These are phyloP conservation scores for Eremothecium coryli DNA, from an alignment of 1,139 yeast genomes.

Conservation along the genomic window DNA sequence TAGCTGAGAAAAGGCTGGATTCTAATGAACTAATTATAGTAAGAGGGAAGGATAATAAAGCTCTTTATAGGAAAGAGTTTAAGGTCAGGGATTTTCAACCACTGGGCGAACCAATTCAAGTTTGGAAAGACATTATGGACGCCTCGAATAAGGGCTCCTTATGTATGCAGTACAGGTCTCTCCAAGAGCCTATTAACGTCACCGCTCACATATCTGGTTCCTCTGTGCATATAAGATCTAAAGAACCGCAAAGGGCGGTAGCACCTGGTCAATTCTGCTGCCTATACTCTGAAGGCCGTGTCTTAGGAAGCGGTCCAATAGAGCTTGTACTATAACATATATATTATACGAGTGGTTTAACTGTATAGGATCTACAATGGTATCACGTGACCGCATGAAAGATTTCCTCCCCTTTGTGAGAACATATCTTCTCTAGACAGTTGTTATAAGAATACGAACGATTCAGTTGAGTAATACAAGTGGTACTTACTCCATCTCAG, in stretches of 20 bases:
- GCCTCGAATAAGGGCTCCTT: slow-evolving; percentile 23
- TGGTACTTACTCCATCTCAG: too few species aligned
- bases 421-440: too few species aligned
- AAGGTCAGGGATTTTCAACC: slow-evolving; percentile 29
- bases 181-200: slow-evolving; percentile 44
- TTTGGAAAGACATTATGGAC: slow-evolving; percentile 15
- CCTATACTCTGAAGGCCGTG: slow-evolving; percentile 54
- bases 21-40: slow-evolving; percentile 74
- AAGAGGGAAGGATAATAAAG: slow-evolving; percentile 56
- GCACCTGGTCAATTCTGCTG: slow-evolving; percentile 88
- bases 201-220: slow-evolving; percentile 16
- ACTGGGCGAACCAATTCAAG: slow-evolving; percentile 10
- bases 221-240: slow-evolving; percentile 32
- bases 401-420: too few species aligned
- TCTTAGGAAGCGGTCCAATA: slow-evolving; percentile 72
- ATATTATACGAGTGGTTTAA: background rate
- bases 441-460: too few species aligned
- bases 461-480: too few species aligned
- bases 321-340: background rate
- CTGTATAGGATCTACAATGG: background rate
- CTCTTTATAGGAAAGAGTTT: slow-evolving; percentile 42
- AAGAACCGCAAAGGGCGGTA: slow-evolving; percentile 52
- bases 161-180: slow-evolving; percentile 58
- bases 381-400: too few species aligned
- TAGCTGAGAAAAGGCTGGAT: slow-evolving; percentile 54